Percentiles rank a stretch among this genome's conserved stretches.
These are phyloP conservation scores for Skeletonema potamos DNA, from an alignment of 108 stramenopile genomes.

Conservation along the genomic window DNA sequence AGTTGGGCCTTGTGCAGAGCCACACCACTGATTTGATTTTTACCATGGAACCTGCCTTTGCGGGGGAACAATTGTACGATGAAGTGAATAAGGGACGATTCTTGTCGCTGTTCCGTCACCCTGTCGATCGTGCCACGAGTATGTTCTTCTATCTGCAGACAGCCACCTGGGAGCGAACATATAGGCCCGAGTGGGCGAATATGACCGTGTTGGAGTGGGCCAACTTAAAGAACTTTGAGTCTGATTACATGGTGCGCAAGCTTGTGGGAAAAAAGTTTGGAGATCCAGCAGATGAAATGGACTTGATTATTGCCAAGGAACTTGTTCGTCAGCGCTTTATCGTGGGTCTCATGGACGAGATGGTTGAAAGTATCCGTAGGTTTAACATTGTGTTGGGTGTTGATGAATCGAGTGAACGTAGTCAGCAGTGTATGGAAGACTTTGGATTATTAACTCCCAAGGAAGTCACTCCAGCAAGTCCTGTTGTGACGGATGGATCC, in stretches of 20 bases:
- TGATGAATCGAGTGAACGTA: slow-evolving; percentile 15
- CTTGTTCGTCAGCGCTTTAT: slow-evolving; percentile 42
- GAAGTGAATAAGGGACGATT: slow-evolving; percentile 34
- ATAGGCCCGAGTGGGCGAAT: slow-evolving; percentile 30
- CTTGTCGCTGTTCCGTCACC: slow-evolving; percentile 43
- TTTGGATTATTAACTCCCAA: slow-evolving; percentile 16
- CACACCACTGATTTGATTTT: slow-evolving; percentile 49
- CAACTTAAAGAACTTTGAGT: slow-evolving; percentile 13
- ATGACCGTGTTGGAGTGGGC: slow-evolving; percentile 51
- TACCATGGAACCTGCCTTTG: slow-evolving; percentile 40
- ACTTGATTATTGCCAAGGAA: slow-evolving; percentile 46
- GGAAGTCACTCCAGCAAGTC: not conserved
- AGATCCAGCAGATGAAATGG: slow-evolving; percentile 13
- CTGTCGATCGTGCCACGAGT: slow-evolving; percentile 40
- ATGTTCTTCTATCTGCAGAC: slow-evolving; percentile 48
- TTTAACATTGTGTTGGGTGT: slow-evolving; percentile 38
- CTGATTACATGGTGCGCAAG: slow-evolving; percentile 34
- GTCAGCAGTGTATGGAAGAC: slow-evolving; percentile 27
- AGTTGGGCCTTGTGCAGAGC: slow-evolving; percentile 30
- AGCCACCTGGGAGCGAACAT: slow-evolving; percentile 46
- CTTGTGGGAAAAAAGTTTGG: slow-evolving; percentile 19
- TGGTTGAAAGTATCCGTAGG: slow-evolving; percentile 40
- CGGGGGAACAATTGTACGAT: slow-evolving; percentile 41
- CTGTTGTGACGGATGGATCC: not conserved
- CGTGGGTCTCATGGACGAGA: slow-evolving; percentile 46